These are phyloP conservation scores for Bipolaris zeicola DNA, from an alignment of 2,329 filamentous ascomycete genomes.

Conservation along the genomic window DNA sequence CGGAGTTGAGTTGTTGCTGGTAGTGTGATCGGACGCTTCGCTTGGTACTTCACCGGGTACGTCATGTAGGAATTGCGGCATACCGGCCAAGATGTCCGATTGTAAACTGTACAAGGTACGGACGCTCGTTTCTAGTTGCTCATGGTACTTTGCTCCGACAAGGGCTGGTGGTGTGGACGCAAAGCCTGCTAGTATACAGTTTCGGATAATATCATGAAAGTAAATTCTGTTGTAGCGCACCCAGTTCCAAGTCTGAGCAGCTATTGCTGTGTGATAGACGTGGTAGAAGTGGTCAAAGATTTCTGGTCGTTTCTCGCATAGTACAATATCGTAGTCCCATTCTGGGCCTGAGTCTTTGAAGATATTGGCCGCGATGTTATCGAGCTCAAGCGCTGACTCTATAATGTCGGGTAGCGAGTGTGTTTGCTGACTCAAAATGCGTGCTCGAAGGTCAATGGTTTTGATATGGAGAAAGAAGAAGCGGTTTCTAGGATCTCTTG, in stretches of 20 bases:
- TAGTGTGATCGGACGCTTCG: not conserved
- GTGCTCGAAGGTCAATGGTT: conserved; percentile 34
- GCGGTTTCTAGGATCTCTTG: conserved; percentile 28
- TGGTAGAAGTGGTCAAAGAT: conserved; percentile 41
- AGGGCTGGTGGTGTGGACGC: conserved; percentile 35
- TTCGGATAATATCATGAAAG: conserved; percentile 45
- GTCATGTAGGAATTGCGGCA: conserved; percentile 44
- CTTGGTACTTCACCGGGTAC: conserved; percentile 27
- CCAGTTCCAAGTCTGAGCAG: conserved; percentile 44
- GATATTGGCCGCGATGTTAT: conserved; percentile 24
- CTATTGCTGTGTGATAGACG: conserved; percentile 34
- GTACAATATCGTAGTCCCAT: conserved; percentile 34
- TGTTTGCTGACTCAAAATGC: conserved; percentile 24
- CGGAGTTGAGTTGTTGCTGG: not conserved
- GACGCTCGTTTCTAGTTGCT: conserved; percentile 31
- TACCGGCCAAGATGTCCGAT: conserved; percentile 42
- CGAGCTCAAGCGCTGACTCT: conserved; percentile 33
- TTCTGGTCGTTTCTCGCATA: conserved; percentile 7
- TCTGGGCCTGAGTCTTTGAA: conserved; percentile 25
- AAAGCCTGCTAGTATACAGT: conserved; percentile 35
- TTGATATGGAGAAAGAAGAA: conserved; percentile 41
- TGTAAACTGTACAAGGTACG: conserved; percentile 33
- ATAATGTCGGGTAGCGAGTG: conserved; percentile 30
- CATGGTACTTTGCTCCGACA: conserved; percentile 22
- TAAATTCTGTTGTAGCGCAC: conserved; percentile 42